Base-by-base conservation (phyloP, 73 alveolate species). In the Effrenium voratum region DNA sequence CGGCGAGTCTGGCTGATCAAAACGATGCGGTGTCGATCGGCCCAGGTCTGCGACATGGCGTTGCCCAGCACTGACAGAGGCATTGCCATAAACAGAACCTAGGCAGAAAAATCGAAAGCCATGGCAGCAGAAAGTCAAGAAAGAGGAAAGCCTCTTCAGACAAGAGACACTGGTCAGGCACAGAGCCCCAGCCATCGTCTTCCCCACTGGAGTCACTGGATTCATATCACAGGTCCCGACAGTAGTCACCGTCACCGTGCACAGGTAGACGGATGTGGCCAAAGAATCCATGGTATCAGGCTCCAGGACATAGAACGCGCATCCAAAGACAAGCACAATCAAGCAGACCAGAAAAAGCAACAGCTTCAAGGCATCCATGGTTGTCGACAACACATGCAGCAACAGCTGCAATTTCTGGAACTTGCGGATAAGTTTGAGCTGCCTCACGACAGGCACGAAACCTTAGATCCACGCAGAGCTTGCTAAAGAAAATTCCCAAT, bases 31-130 rank as follows among this genome's bases (percentile, higher is more conserved):
- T 90, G 96, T 36, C 96, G 86, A 68, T 90, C 96, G 2, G 96
- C 96, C 96, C 96, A 90, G 38, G 96, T 90, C 77, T 90, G 96
- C 57, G 96, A 90, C 96, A 90, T 90, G n/a, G 96, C 96, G 30
- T 90, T 90, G 87, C 96, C 96, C 85, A 90, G 43, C 72, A 90
- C 96, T 2, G 96, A 90, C 52, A 90, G 43, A 30, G 96, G 96
- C 96, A 90, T 90, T 26, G 96, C 96, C 96, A 90, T 90, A 41
- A 90, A 90, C 12, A 90, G 75, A 43, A 90, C 94, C 94, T 86
- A 0, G 40, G 60, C 4, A 2, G 87, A 24, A 75, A 36, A n/a
- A n/a, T n/a, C n/a, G n/a, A n/a, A n/a, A n/a, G n/a, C n/a, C n/a
- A n/a, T n/a, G n/a, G n/a, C n/a, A n/a, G n/a, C n/a, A n/a, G n/a